Conservation (phyloP, 306 rosid species). For the Rubus parviflorus region DNA sequence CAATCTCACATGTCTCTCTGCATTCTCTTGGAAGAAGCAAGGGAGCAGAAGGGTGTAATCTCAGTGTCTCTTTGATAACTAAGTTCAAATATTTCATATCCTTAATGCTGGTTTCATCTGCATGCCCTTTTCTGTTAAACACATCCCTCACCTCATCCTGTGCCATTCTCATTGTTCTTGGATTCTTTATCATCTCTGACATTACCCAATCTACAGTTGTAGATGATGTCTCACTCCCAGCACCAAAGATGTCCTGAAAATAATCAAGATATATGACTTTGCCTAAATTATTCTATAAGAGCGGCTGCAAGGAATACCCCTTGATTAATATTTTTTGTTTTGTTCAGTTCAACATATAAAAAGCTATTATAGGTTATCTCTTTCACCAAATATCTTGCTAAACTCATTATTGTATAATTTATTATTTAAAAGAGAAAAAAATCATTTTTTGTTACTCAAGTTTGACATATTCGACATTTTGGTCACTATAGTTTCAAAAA, state of each 20-base stretch:
- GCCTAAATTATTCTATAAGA: too few species aligned
- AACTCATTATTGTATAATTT: too few species aligned
- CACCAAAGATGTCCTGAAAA: slow-evolving; percentile 43
- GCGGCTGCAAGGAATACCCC: too few species aligned
- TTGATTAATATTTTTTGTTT: too few species aligned
- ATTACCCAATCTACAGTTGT: slow-evolving; percentile 41
- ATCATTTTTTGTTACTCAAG: too few species aligned
- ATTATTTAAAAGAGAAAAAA: too few species aligned
- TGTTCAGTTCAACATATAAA: too few species aligned
- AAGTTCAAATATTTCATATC: slow-evolving; percentile 23
- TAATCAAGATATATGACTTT: too few species aligned
- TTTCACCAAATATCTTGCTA: too few species aligned
- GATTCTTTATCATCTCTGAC: slow-evolving; percentile 43
- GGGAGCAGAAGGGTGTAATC: slow-evolving; percentile 28
- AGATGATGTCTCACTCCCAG: slow-evolving; percentile 40
- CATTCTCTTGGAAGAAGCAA: slow-evolving; percentile 43
- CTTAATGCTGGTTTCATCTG: slow-evolving; percentile 15
- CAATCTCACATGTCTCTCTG: slow-evolving; percentile 18
- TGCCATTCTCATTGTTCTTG: slow-evolving; percentile 36
- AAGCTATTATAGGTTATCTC: too few species aligned
- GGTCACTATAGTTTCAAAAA: too few species aligned
- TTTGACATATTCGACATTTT: too few species aligned
- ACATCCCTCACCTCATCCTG: slow-evolving; percentile 42
- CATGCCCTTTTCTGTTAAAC: slow-evolving; percentile 19
- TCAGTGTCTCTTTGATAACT: slow-evolving; percentile 34